These are phyloP conservation scores for Microdochium bolleyi DNA, from an alignment of 2,329 filamentous ascomycete species.

Conservation along the genomic window DNA sequence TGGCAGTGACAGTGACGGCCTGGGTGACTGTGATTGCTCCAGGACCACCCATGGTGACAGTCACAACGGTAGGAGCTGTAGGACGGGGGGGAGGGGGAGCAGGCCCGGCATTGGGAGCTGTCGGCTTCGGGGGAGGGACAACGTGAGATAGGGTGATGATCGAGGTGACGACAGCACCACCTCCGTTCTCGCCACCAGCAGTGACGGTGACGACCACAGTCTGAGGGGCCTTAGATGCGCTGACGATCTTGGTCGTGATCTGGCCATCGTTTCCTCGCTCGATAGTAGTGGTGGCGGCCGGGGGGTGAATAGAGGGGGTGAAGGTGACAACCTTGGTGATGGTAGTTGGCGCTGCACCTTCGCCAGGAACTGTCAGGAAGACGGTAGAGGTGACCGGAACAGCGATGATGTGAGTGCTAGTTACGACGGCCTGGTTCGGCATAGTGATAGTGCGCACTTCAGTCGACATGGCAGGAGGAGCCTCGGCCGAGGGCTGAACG, in stretches of 20 bases:
- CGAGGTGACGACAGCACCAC: not conserved
- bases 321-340: slow-evolving; percentile 3
- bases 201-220: slow-evolving; percentile 7
- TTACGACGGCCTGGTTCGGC: not conserved
- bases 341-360: not conserved
- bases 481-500: not conserved
- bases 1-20: slow-evolving; percentile 7
- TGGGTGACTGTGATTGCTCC: slow-evolving; percentile 1
- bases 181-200: slow-evolving; percentile 4
- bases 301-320: slow-evolving; percentile 1
- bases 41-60: slow-evolving; percentile 3
- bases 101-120: too few relatives aligned
- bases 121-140: too few relatives aligned
- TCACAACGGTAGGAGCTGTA: slow-evolving; percentile 1
- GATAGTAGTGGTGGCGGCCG: slow-evolving; percentile 1
- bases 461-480: slow-evolving; percentile 3
- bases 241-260: not conserved
- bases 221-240: not conserved
- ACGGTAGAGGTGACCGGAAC: not conserved
- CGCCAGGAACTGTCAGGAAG: not conserved
- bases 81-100: too few relatives aligned
- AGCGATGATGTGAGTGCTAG: not conserved
- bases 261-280: not conserved
- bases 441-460: slow-evolving; percentile 5
- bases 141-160: too few relatives aligned